These are phyloP conservation scores for Globisporangium barbulae DNA, from an alignment of 352 stramenopile genomes.

Conservation along the genomic window DNA sequence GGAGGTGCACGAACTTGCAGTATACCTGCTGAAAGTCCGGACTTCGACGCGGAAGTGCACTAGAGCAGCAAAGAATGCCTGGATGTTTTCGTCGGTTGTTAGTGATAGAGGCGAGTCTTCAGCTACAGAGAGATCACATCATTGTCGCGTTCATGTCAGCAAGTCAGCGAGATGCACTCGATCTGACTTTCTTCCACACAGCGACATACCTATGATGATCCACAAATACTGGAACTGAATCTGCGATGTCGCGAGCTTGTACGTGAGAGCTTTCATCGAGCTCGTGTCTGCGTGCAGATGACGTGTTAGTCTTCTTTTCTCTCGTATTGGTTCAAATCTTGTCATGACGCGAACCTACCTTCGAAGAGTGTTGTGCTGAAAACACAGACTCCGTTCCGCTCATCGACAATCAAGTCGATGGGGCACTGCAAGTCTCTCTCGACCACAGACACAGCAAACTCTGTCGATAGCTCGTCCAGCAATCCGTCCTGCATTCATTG, in stretches of 20 bases:
- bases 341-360: constrained; percentile 21
- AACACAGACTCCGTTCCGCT: constrained; percentile 57
- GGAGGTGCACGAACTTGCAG: not conserved
- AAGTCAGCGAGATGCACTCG: not conserved
- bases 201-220: constrained; percentile 52
- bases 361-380: constrained; percentile 31
- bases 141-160: constrained; percentile 1
- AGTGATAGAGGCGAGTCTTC: constrained; percentile 1
- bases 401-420: constrained; percentile 66
- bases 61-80: constrained; percentile 51
- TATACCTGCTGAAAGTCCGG: constrained; percentile 46
- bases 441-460: constrained; percentile 50
- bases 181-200: not conserved
- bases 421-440: constrained; percentile 52
- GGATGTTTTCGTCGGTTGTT: constrained; percentile 19
- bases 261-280: constrained; percentile 48
- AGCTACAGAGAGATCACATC: constrained; percentile 14
- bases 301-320: not conserved
- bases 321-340: not conserved
- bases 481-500: constrained; percentile 40
- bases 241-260: constrained; percentile 54
- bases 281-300: not conserved
- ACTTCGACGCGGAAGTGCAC: constrained; percentile 55
- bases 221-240: constrained; percentile 58
- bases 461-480: constrained; percentile 57